These are phyloP conservation scores for Avena atlantica DNA, from an alignment of 176 grass and related monocot genomes.

Conservation along the genomic window DNA sequence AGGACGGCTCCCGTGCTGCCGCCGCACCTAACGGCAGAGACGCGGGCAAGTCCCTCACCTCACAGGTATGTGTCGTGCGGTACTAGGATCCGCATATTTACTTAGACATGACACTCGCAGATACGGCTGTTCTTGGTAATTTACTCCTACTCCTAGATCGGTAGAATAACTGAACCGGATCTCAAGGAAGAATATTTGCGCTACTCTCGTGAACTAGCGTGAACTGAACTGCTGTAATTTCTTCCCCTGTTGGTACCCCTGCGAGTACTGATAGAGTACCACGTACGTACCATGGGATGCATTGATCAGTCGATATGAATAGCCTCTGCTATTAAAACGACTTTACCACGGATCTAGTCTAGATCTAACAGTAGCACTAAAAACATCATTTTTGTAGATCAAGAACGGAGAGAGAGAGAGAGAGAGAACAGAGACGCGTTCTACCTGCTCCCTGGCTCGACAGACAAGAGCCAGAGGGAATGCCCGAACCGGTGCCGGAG, in stretches of 20 bases:
- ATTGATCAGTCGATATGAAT: constrained; percentile 40
- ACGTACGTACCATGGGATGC: constrained; percentile 7
- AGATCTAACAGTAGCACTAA: too few relatives aligned
- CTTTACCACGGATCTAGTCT: too few relatives aligned
- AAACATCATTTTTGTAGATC: too few relatives aligned
- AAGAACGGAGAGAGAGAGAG: too few relatives aligned
- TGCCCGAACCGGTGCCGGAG: too few relatives aligned
- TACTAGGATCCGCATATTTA: neutral
- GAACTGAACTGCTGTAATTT: neutral
- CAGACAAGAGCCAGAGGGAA: too few relatives aligned
- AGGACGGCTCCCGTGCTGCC: constrained; percentile 59
- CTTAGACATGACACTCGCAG: constrained; percentile 25
- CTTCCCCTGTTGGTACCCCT: neutral
- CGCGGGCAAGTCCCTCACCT: constrained; percentile 78
- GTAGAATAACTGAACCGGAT: neutral
- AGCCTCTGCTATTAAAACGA: neutral
- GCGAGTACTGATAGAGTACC: neutral
- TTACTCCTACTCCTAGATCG: neutral
- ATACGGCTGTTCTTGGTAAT: constrained; percentile 13
- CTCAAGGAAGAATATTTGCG: neutral
- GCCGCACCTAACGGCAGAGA: constrained; percentile 50
- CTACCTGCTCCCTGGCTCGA: too few relatives aligned
- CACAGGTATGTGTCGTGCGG: constrained; percentile 60
- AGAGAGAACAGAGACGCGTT: too few relatives aligned
- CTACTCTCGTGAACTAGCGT: neutral